Evolutionary conservation across 148 eudicot genomes (phyloP), one percentile per base, ranked within the genome.

Genomic region (Dysphania ambrosioides): DNA sequence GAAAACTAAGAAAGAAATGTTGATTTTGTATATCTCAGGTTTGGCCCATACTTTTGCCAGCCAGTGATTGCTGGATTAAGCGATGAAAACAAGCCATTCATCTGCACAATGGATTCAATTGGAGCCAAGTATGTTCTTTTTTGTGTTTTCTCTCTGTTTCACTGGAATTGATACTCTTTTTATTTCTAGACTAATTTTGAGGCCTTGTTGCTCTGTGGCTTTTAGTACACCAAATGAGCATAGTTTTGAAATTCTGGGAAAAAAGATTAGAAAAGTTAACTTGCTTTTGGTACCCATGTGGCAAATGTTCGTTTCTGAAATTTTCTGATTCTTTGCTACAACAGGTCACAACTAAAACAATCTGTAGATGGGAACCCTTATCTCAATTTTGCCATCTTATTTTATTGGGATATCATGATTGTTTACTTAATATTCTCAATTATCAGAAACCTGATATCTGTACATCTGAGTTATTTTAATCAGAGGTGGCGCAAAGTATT

Each of bases 61-160:
- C 97, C 98, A 56, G 98, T 94, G 69, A 94, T 94, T 82, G 98
- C 92, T 76, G 98, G 98, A 73, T 80, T 94, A 74, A 83, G 97
- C 65, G 96, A 94, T 72, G 98, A 82, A 36, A 85, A 87, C 88
- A 91, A 94, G 80, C 98, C 98, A 41, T 94, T 94, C 83, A 94
- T 94, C 61, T 94, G 98, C 93, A 94, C 98, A 9, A 94, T 94
- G 98, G 98, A 94, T 72, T 86, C 98, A 24, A 94, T 94, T 78
- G 98, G 98, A 80, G 98, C 98, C 59, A 94, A 94, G 98, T 94
- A 91, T 30, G 98, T 78, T n/a, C 58, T n/a, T 72, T 34, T 70
- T 41, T 70, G 5, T 31, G n/a, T 27, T 63, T 68, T 9, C 27
- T 27, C 63, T 70, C 62, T 61, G 10, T 4, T n/a, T 73, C 26